Base-by-base conservation (phyloP, 495 filamentous ascomycete species). In the Penicillium herquei region DNA sequence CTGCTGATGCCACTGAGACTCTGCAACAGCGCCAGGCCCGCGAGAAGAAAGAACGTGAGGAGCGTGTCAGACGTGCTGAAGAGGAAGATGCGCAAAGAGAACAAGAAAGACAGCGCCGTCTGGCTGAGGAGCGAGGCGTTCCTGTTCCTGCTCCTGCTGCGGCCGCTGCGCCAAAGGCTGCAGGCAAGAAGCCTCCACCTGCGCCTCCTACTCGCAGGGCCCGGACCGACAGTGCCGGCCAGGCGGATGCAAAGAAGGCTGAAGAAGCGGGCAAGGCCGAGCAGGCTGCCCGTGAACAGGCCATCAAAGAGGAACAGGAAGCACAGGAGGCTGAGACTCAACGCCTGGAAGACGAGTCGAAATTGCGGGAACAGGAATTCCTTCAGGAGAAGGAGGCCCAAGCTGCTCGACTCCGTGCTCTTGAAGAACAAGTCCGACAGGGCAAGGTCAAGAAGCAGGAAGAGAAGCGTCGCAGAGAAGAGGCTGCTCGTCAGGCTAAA, bases 361-460 rank as follows among this genome's bases (percentile, higher is more conserved):
- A 75, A 52, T 71, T 78, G 13, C 88, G 92, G 62, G 90, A 96
- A 65, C 83, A 86, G 12, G 93, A 93, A 51, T 80, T 96, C 33
- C 83, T 78, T 30, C 83, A 76, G 56, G 91, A 96, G 70, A 87
- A 87, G 45, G 85, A 91, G 57, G 92, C 87, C 42, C 84, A 92
- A 44, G 85, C 88, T 63, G 90, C 88, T 41, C 87, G 91, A 42
- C 82, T 96, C 17, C 87, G 84, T 61, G 93, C 91, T 21, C 80
- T 99, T 30, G 91, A 99, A 65, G 90, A 98, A 66, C 91, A 95
- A 68, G 91, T 98, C 43, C 87, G 87, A 58, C 89, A 91, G 69
- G 92, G 93, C 51, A 97, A 97, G 73, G 74, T 98, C n/a, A 95
- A 92, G 80, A 96, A 94, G 68, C 87, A 92, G 62, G 95, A 98